These are phyloP conservation scores for Schrenkiella parvula DNA, from an alignment of 345 rosid species.

Conservation along the genomic window DNA sequence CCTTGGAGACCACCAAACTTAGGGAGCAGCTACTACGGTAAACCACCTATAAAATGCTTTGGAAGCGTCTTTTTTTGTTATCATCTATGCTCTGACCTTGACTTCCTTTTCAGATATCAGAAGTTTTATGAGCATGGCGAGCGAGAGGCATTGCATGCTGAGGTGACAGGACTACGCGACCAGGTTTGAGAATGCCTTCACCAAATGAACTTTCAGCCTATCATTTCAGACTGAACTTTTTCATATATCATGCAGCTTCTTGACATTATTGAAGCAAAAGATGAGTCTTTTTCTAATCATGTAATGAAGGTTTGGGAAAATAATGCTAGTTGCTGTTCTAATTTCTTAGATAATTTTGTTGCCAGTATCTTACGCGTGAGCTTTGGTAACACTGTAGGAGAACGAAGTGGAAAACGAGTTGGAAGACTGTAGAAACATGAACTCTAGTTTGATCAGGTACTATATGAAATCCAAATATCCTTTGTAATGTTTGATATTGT, in stretches of 20 bases:
- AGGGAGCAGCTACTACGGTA: constrained; percentile 68
- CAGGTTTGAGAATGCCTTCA: constrained; percentile 52
- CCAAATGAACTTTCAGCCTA: constrained; percentile 2
- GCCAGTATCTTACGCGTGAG: constrained; percentile 23
- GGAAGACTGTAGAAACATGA: constrained; percentile 60
- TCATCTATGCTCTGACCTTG: constrained; percentile 8
- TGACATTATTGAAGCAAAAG: constrained; percentile 46
- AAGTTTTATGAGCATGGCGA: constrained; percentile 64
- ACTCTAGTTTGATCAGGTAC: constrained; percentile 66
- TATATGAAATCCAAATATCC: not conserved
- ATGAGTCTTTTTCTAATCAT: constrained; percentile 24
- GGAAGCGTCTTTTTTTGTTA: not conserved
- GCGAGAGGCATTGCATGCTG: constrained; percentile 57
- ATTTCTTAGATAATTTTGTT: constrained; percentile 9
- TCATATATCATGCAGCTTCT: constrained; percentile 43
- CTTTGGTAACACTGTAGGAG: constrained; percentile 42
- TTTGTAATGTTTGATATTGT: constrained; percentile 7
- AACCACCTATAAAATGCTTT: constrained; percentile 24
- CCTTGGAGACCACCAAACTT: constrained; percentile 64
- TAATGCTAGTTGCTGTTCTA: constrained; percentile 1
- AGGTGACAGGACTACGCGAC: constrained; percentile 63
- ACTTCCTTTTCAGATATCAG: constrained; percentile 53
- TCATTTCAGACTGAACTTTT: not conserved
- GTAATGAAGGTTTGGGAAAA: constrained; percentile 41
- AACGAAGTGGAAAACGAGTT: constrained; percentile 49